Evolutionary conservation across 805 yeast species (phyloP).

Genomic region (Cyberlindnera maritima): DNA sequence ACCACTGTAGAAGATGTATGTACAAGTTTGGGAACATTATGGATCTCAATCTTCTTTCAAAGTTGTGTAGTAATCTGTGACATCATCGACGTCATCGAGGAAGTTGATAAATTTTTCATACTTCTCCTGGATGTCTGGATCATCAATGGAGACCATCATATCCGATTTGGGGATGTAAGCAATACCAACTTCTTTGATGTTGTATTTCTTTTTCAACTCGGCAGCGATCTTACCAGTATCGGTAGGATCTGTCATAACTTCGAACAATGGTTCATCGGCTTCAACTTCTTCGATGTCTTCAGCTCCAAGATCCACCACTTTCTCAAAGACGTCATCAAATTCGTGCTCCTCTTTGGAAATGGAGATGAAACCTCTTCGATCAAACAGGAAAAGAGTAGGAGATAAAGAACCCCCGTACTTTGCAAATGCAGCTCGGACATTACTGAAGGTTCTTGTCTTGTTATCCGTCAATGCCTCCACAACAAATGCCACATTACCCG

Average conservation of each 20-base stretch:
- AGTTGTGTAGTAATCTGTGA: conserved; percentile 76
- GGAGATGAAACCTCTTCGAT: conserved; percentile 69
- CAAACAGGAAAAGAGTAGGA: conserved; percentile 77
- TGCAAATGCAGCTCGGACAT: conserved; percentile 70
- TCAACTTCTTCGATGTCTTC: conserved; percentile 65
- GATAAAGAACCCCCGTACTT: conserved; percentile 68
- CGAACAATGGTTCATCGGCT: conserved; percentile 31
- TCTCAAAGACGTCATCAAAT: conserved; percentile 72
- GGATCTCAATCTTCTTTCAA: conserved; percentile 34
- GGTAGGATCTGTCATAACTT: conserved; percentile 60
- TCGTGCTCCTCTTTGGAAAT: conserved; percentile 39
- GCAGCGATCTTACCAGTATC: conserved; percentile 63
- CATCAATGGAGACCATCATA: conserved; percentile 49
- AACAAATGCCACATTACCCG: conserved; percentile 84
- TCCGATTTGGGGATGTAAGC: conserved; percentile 66
- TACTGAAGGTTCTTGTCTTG: conserved; percentile 75
- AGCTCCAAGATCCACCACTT: conserved; percentile 67
- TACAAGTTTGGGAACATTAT: neutral
- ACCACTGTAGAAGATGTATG: neutral
- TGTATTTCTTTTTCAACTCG: conserved; percentile 49
- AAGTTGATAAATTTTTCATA: conserved; percentile 55
- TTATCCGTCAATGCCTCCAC: conserved; percentile 89
- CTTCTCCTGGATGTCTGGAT: conserved; percentile 48
- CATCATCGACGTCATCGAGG: conserved; percentile 81
- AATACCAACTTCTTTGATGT: conserved; percentile 68